Evolutionary conservation across 768 basidiomycete genomes (phyloP), one percentile per base, ranked within the genome.

Genomic region (Rhodosporidiobolus sp.): DNA sequence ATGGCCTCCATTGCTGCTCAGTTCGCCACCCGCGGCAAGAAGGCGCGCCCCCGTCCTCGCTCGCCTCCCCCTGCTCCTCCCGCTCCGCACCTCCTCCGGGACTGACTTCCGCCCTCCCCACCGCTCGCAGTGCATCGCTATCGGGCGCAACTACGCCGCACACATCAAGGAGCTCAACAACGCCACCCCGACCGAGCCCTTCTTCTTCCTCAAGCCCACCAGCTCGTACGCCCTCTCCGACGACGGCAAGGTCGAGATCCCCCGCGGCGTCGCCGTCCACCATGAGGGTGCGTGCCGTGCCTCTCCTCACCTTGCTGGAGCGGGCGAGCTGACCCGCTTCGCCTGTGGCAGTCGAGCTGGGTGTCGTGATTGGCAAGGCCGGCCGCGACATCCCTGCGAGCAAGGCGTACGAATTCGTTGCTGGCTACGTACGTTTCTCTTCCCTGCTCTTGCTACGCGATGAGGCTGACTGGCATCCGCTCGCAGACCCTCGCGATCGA

Each of bases 121-220:
- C 24, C 59, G 16, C 56, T 20, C 50, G n/a, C 67, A 93, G 90
- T 94, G 97, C 77, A 89, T 97, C 48, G 94, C 93, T 48, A 97
- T 98, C 70, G 95, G 95, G 46, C 87, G 95, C 70, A 97, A 96
- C 84, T 96, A 95, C 81, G 87, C 86, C 30, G 76, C 77, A 17
- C 75, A 74, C 64, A 67, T 73, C 66, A 70, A 70, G 81, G 96
- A 99, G 79, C 86, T 98, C 48, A 89, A 88, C 78, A 97, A 97
- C 80, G 83, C 89, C 10, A 83, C 89, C 10, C 94, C 95, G 0
- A 90, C 88, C 80, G 94, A 97, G 79, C 96, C 96, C 0, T 97
- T 99, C 85, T 94, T 97, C 86, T 99, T 99, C 84, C 83, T 98
- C 35, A 99, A 99, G 82, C 96, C 95, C 14, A 98, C 96, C 9